Base-by-base conservation (phyloP, 2,329 filamentous ascomycete species). In the Cercospora beticola region DNA sequence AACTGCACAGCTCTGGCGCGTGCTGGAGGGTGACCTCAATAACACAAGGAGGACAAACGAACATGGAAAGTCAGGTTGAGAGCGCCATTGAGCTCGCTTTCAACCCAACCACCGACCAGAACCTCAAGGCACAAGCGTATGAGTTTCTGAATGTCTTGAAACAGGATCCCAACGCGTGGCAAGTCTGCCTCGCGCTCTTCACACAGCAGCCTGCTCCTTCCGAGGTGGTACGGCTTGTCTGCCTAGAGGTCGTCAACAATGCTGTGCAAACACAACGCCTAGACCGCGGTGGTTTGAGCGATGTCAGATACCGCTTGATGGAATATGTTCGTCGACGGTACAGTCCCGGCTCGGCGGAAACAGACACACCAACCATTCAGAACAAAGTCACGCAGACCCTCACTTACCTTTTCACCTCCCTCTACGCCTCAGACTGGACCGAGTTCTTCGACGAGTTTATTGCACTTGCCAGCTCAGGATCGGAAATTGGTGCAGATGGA, bases 311-410 rank as follows among this genome's bases (percentile, higher is more conserved):
- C 74, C 91, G 88, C 56, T 83, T 99, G 73, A 85, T 97, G 82
- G 87, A 88, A 74, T 97, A 98, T 80, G 86, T 95, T 69, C 88
- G 88, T 72, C 87, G 90, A 75, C 88, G 87, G 60, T 98, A 97
- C 79, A 87, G 88, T 64, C 83, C 85, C 46, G 81, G 82, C 23
- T 78, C 78, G 9, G 76, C 72, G 33, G 85, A 86, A 65, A 82
- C 89, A 71, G 95, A 99, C 78, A 88, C 90, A 8, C 80, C 88
- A 26, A 87, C 88, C 72, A 90, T 99, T 54, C 94, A 98, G 82
- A 99, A 98, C 83, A 99, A 99, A 82, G 88, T 99, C 73, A 94
- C 94, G 57, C 95, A 99, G 82, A 97, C 94, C 12, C 83, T 99
- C 75, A 99, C 95, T 9, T 95, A 93, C 77, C 89, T 99, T 62